These are phyloP conservation scores for Cladorrhinum samala DNA, from an alignment of 495 filamentous ascomycete genomes.

Conservation along the genomic window DNA sequence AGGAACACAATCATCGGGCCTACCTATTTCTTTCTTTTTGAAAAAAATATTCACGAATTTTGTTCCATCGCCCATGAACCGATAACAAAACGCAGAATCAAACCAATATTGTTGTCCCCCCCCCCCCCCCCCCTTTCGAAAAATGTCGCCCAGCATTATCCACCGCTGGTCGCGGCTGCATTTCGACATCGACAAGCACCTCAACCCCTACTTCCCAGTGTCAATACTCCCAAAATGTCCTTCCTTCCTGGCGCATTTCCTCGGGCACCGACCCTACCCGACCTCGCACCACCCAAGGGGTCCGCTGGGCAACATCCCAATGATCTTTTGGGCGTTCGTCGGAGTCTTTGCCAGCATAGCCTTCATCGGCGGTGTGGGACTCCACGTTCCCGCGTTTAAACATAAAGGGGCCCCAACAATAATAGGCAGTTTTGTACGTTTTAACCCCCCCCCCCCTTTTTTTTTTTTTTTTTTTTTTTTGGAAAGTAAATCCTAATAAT, in stretches of 20 bases:
- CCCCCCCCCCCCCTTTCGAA: not conserved
- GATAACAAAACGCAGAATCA: no score
- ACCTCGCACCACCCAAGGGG: constrained; percentile 8
- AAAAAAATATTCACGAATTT: no score
- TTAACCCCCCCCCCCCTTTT: no score
- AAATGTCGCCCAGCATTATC: not conserved
- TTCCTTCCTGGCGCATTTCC: constrained; percentile 41
- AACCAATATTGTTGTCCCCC: no score
- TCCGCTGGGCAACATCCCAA: constrained; percentile 43
- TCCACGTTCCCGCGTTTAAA: constrained; percentile 31
- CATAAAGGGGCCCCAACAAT: constrained; percentile 40
- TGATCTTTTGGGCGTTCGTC: constrained; percentile 47
- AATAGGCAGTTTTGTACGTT: constrained; percentile 46
- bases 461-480: not conserved
- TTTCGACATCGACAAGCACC: constrained; percentile 59
- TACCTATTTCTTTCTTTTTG: no score
- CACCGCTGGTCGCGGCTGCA: constrained; percentile 31
- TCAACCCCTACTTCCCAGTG: constrained; percentile 56
- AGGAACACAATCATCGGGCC: no score
- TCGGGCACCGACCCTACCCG: constrained; percentile 42
- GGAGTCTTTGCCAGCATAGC: constrained; percentile 48
- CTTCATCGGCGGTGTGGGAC: constrained; percentile 40
- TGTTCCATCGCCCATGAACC: no score
- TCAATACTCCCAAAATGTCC: constrained; percentile 43
- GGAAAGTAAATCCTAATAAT: no score